Evolutionary conservation across 1,284 basidiomycete species (phyloP).

Genomic region (Ganoderma sinense): DNA sequence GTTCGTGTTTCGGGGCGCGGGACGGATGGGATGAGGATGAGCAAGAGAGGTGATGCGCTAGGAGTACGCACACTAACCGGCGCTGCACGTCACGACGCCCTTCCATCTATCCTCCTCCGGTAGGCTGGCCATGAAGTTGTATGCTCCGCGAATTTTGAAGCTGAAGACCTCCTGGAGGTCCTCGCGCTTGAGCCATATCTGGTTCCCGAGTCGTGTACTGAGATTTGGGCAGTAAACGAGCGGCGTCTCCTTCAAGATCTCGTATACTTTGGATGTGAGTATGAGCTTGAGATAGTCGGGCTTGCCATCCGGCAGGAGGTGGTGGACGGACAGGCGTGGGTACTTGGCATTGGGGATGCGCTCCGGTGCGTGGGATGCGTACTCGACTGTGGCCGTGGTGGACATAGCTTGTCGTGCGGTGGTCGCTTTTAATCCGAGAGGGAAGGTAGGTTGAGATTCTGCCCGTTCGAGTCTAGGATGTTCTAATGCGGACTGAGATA

Average conservation of each 20-base stretch:
- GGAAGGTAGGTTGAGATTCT: not conserved
- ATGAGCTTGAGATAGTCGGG: slow-evolving; percentile 97
- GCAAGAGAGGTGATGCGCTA: slow-evolving; percentile 1
- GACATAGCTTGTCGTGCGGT: slow-evolving; percentile 22
- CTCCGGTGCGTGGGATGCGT: slow-evolving; percentile 70
- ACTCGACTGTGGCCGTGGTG: slow-evolving; percentile 63
- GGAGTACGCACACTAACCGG: slow-evolving; percentile 80
- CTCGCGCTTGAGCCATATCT: slow-evolving; percentile 95
- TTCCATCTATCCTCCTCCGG: slow-evolving; percentile 93
- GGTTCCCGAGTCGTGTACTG: slow-evolving; percentile 87
- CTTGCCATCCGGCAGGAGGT: slow-evolving; percentile 71
- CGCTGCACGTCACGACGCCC: slow-evolving; percentile 97
- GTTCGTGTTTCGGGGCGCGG: not conserved
- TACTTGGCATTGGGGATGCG: slow-evolving; percentile 57
- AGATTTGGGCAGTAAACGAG: slow-evolving; percentile 89
- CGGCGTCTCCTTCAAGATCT: slow-evolving; percentile 92
- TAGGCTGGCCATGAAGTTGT: slow-evolving; percentile 97
- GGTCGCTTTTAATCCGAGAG: not conserved
- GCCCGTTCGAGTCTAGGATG: not conserved
- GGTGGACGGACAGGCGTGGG: slow-evolving; percentile 71
- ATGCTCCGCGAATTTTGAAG: slow-evolving; percentile 98
- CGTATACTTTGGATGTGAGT: slow-evolving; percentile 93
- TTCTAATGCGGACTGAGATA: not conserved
- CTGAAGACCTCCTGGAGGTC: slow-evolving; percentile 98
- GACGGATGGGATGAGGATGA: slow-evolving; percentile 5